Conservation (phyloP, 2,329 filamentous ascomycete genomes). For the Annulohypoxylon truncatum region DNA sequence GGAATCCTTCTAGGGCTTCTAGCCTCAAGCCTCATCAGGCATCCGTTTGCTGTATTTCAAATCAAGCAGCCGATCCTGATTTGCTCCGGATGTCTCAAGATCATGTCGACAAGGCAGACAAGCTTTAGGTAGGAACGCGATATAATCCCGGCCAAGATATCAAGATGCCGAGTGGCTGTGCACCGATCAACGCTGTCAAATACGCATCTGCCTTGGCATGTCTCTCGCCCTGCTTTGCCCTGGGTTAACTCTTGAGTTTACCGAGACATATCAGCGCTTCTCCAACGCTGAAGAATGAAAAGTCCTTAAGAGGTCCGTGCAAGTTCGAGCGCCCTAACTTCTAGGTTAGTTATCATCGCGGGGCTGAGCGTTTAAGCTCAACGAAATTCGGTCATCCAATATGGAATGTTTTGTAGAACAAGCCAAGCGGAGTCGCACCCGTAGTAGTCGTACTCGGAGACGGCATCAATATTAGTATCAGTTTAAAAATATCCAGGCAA, state of each 20-base stretch:
- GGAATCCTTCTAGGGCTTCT: slow-evolving; percentile 29
- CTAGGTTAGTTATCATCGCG: neutral
- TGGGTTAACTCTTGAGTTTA: neutral
- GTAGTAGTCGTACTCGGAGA: neutral
- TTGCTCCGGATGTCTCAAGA: neutral
- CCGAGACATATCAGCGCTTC: neutral
- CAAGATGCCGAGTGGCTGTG: slow-evolving; percentile 2
- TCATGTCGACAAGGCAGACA: slow-evolving; percentile 2
- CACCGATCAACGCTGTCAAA: neutral
- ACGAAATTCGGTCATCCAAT: neutral
- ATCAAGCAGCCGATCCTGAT: neutral
- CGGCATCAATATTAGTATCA: neutral
- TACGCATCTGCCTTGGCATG: neutral
- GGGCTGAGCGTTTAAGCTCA: neutral
- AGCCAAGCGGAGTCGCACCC: too few species aligned
- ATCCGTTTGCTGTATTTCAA: neutral
- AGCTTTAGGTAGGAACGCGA: slow-evolving; percentile 7
- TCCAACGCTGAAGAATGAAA: neutral
- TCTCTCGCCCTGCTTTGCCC: neutral
- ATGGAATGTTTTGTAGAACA: neutral
- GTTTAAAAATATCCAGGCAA: neutral
- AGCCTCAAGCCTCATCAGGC: neutral
- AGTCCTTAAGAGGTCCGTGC: neutral
- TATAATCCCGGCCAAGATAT: slow-evolving; percentile 1
- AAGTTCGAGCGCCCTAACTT: neutral